phyloP scores from a whole-genome alignment of 208 protist species.

The Trypanosoma grayi region DNA sequence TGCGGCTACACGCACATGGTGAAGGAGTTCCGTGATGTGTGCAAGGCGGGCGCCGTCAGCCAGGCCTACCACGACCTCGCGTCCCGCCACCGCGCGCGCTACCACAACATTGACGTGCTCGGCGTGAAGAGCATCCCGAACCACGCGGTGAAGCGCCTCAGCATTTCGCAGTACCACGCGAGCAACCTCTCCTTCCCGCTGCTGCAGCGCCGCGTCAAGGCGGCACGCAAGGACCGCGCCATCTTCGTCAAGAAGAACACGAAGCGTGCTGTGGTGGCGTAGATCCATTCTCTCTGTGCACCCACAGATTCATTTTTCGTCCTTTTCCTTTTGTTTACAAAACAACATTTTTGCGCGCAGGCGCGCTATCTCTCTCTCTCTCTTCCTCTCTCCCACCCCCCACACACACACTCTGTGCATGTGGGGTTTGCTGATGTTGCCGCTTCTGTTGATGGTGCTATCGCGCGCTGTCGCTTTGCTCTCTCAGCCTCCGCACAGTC shows the following conservation, averaged over 20 bases:
- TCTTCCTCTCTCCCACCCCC: too few species aligned
- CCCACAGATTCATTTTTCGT: not conserved
- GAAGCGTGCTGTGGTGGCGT: constrained; percentile 31
- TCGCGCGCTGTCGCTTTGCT: too few species aligned
- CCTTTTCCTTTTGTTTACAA: constrained; percentile 16
- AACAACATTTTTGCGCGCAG: too few species aligned
- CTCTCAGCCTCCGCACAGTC: too few species aligned
- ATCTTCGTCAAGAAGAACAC: constrained; percentile 87
- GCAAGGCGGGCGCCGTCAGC: constrained; percentile 94
- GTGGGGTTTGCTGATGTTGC: too few species aligned
- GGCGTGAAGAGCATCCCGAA: constrained; percentile 88
- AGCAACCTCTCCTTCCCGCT: constrained; percentile 93
- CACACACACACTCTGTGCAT: too few species aligned
- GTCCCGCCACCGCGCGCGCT: constrained; percentile 95
- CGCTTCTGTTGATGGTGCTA: too few species aligned
- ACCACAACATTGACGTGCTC: constrained; percentile 96
- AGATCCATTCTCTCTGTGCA: too few species aligned
- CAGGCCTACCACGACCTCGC: constrained; percentile 98
- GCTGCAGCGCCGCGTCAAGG: constrained; percentile 34
- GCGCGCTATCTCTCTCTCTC: too few species aligned
- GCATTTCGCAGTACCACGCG: constrained; percentile 78
- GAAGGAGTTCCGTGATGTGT: constrained; percentile 99
- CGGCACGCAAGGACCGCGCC: constrained; percentile 32
- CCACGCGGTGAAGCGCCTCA: constrained; percentile 68
- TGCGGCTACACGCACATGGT: constrained; percentile 99